These are phyloP conservation scores for Theobroma cacao DNA, from an alignment of 345 rosid species.

Conservation along the genomic window DNA sequence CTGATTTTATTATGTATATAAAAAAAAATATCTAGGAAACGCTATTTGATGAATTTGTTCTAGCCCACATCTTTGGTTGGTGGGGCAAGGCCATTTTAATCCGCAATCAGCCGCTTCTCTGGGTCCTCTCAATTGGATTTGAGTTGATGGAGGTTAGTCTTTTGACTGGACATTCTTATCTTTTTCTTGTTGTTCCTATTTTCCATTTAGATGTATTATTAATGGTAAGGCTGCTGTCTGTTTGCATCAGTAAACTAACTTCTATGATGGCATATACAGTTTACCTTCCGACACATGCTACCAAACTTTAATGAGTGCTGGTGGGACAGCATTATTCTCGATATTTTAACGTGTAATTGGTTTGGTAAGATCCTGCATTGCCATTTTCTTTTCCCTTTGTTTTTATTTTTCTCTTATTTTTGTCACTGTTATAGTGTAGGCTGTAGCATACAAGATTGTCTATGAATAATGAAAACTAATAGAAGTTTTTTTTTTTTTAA, in stretches of 20 bases:
- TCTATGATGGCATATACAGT: slow-evolving; percentile 42
- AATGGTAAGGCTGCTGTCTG: background rate
- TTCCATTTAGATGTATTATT: background rate
- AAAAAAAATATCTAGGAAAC: slow-evolving; percentile 53
- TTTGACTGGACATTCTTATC: slow-evolving; percentile 9
- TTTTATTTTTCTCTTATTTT: background rate
- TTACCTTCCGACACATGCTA: slow-evolving; percentile 95
- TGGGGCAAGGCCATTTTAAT: slow-evolving; percentile 99
- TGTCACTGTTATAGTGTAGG: background rate
- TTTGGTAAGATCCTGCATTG: slow-evolving; percentile 65
- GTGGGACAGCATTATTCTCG: slow-evolving; percentile 99
- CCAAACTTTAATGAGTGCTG: slow-evolving; percentile 99
- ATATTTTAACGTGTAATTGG: slow-evolving; percentile 97
- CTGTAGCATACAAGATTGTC: background rate
- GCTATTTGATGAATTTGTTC: slow-evolving; percentile 88
- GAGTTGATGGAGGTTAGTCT: slow-evolving; percentile 92
- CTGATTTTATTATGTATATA: slow-evolving; percentile 18
- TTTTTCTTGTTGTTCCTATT: background rate
- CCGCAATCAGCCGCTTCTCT: slow-evolving; percentile 92
- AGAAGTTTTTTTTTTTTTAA: background rate
- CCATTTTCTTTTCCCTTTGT: background rate
- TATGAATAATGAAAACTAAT: too few species aligned
- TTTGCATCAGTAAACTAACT: slow-evolving; percentile 11
- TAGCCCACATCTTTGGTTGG: slow-evolving; percentile 99
- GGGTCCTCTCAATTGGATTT: slow-evolving; percentile 97